Percentiles rank a stretch among this genome's conserved stretches.
Evolutionary conservation across 495 filamentous ascomycete genomes (phyloP).

Genomic region (Cryomyces minteri): DNA sequence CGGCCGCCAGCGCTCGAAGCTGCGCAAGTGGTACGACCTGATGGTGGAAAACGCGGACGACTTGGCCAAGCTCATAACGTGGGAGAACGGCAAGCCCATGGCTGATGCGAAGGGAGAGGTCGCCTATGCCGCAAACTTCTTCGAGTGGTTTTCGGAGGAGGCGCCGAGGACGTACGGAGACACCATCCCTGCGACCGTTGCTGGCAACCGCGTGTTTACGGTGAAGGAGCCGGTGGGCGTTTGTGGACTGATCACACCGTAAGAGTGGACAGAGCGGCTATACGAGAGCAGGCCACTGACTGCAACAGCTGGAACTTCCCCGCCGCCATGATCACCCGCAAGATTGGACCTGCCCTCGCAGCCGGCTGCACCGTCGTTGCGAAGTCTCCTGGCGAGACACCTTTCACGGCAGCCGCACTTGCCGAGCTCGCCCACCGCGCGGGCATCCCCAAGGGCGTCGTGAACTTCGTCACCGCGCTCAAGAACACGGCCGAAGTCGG

Average conservation of each 20-base stretch:
- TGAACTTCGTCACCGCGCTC: slow-evolving; percentile 41
- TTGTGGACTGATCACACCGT: slow-evolving; percentile 81
- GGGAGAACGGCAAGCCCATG: slow-evolving; percentile 60
- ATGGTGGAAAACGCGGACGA: slow-evolving; percentile 80
- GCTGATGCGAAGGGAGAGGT: slow-evolving; percentile 56
- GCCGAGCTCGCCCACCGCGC: slow-evolving; percentile 38
- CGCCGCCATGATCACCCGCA: slow-evolving; percentile 25
- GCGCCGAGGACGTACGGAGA: slow-evolving; percentile 52
- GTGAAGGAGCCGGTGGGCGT: slow-evolving; percentile 68
- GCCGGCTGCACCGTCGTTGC: slow-evolving; percentile 44
- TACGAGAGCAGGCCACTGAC: not conserved
- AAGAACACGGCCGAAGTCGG: slow-evolving; percentile 46
- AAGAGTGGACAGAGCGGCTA: not conserved
- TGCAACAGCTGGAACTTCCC: slow-evolving; percentile 25
- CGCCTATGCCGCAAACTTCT: slow-evolving; percentile 51
- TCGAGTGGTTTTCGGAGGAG: slow-evolving; percentile 68
- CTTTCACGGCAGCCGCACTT: slow-evolving; percentile 34
- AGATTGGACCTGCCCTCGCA: slow-evolving; percentile 30
- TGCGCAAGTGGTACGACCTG: slow-evolving; percentile 79
- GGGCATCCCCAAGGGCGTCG: slow-evolving; percentile 38
- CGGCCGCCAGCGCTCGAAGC: slow-evolving; percentile 53
- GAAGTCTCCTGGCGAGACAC: slow-evolving; percentile 49
- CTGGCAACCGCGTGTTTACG: slow-evolving; percentile 25
- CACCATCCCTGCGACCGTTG: slow-evolving; percentile 38
- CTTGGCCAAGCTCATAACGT: slow-evolving; percentile 74